These are phyloP conservation scores for Orobanche coerulescens DNA, from an alignment of 257 asterid species.

Conservation along the genomic window DNA sequence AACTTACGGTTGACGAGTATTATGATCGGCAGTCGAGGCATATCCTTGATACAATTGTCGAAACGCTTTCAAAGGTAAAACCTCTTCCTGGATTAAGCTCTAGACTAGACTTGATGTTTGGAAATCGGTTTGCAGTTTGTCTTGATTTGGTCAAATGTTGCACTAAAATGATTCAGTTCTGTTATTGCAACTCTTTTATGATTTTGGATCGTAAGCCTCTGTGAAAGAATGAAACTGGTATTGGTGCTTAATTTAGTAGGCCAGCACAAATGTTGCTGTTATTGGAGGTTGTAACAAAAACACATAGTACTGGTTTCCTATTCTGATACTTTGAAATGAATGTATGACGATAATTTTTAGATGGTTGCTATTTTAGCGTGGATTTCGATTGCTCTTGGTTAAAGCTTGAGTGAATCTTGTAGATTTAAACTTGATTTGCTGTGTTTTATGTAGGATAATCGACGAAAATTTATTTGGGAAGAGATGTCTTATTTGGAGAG, in stretches of 20 bases:
- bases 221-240: background rate
- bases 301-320: background rate
- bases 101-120: background rate
- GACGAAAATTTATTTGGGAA: constrained; percentile 98
- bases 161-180: constrained; percentile 6
- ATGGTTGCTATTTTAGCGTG: constrained; percentile 9
- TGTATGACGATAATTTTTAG: background rate
- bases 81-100: constrained; percentile 8
- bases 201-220: background rate
- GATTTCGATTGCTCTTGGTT: constrained; percentile 3
- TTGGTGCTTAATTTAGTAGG: background rate
- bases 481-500: constrained; percentile 98
- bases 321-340: background rate
- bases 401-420: background rate
- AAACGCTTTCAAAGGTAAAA: constrained; percentile 65
- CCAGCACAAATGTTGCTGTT: background rate
- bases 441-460: constrained; percentile 47
- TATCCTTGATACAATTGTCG: constrained; percentile 80
- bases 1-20: constrained; percentile 88
- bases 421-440: constrained; percentile 10
- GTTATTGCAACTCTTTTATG: background rate
- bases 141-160: background rate
- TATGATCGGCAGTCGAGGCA: constrained; percentile 82
- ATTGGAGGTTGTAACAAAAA: background rate
- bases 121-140: background rate